Conservation (phyloP, 2,329 filamentous ascomycete genomes). For the Aspergillus neotritici region DNA sequence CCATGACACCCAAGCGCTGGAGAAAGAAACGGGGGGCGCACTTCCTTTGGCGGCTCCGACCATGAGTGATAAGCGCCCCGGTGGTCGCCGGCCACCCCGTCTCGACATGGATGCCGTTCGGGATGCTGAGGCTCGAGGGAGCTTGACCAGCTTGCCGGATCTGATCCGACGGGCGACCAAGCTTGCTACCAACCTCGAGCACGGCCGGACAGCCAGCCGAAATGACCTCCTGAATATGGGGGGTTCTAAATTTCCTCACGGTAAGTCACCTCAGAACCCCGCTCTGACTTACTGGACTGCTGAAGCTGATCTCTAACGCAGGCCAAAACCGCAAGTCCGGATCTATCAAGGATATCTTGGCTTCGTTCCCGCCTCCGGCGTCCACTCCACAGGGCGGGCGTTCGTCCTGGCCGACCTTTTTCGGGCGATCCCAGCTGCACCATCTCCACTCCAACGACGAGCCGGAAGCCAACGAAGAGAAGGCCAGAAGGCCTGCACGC, state of each 20-base stretch:
- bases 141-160: conserved; percentile 85
- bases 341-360: conserved; percentile 59
- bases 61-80: conserved; percentile 38
- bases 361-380: conserved; percentile 58
- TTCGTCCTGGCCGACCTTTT: conserved; percentile 36
- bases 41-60: conserved; percentile 27
- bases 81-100: conserved; percentile 55
- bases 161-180: conserved; percentile 83
- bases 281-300: no score
- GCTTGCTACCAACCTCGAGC: conserved; percentile 80
- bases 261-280: conserved; percentile 16
- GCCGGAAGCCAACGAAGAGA: conserved; percentile 16
- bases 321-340: conserved; percentile 41
- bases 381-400: conserved; percentile 40
- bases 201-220: conserved; percentile 62
- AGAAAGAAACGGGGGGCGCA: conserved; percentile 20
- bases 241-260: conserved; percentile 22
- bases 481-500: conserved; percentile 39
- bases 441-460: conserved; percentile 25
- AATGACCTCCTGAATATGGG: conserved; percentile 41
- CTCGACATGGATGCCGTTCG: conserved; percentile 78
- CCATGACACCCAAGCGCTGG: conserved; percentile 13
- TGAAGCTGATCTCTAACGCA: neutral
- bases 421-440: conserved; percentile 31
- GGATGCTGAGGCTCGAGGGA: conserved; percentile 76